Base-by-base conservation (phyloP, 129 eudicot species). In the Chrysanthemum seticuspe region DNA sequence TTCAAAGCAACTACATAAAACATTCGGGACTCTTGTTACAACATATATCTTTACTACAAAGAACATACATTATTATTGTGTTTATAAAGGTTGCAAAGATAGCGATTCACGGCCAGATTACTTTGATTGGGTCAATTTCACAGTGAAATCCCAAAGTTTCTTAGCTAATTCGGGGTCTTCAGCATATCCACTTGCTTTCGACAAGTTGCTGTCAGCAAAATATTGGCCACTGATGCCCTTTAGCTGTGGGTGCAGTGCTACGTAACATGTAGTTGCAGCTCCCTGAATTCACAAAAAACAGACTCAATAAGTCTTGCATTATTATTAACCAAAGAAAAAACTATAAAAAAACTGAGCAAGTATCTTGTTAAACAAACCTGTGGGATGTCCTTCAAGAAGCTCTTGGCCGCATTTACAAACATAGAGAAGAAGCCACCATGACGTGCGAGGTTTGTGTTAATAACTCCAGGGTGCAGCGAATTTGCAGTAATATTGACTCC, bases 191-290 rank as follows among this genome's bases (percentile, higher is more conserved):
- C 73, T 80, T n/a, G 85, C 83, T 72, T 86, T 78, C 7, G 74
- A 69, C 49, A 85, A 65, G 72, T 91, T 88, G 76, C 84, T 82
- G 78, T 91, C 96, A 1, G 79, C 68, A 83, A 91, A 91, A 81
- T 91, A 91, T 81, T 91, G 82, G 2, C 97, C 97, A n/a, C 85
- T 85, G 14, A 88, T 87, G 14, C 90, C 97, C 69, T 86, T 74
- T 52, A 84, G 80, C 63, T 88, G 83, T 18, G 92, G 97, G 83
- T 91, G 82, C 86, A 91, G 52, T 13, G 97, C 96, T 59, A 88
- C 87, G 68, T 91, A 91, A 74, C 97, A 88, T 19, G 90, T 84
- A 5, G 97, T 88, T 51, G 97, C 95, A 10, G 97, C 97, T 65
- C 97, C 97, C 96, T 90, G 65, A 0, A 69, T 78, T 44, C 18